A percentile compares a stretch with the other conserved stretches of the same genome.
Conservation (phyloP, 768 basidiomycete species). For the Agaricus sinodeliciosus region DNA sequence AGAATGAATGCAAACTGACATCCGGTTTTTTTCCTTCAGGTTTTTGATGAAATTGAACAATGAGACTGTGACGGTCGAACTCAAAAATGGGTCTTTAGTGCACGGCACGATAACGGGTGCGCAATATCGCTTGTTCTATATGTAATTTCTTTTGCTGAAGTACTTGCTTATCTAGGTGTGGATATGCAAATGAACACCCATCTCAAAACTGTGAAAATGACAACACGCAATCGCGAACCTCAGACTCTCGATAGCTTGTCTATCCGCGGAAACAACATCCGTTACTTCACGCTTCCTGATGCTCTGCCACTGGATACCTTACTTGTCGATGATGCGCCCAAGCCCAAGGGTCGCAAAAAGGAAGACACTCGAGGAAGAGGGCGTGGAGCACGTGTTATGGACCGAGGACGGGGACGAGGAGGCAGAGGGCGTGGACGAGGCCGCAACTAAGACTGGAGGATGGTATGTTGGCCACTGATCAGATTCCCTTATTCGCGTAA, state of each 20-base stretch:
- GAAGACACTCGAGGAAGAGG: conserved; percentile 71
- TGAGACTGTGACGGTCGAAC: conserved; percentile 96
- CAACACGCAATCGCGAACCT: conserved; percentile 86
- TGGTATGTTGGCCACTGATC: conserved; percentile 12
- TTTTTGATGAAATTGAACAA: conserved; percentile 99
- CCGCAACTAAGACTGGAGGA: conserved; percentile 13
- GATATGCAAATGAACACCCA: conserved; percentile 99
- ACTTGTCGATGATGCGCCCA: conserved; percentile 95
- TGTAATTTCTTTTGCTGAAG: background rate
- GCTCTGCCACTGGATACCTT: conserved; percentile 94
- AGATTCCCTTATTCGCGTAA: background rate
- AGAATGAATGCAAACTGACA: conserved; percentile 1
- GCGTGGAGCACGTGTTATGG: conserved; percentile 38
- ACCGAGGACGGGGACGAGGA: conserved; percentile 39
- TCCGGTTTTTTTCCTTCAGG: conserved; percentile 31
- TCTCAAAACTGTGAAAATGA: conserved; percentile 96
- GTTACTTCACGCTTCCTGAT: conserved; percentile 97
- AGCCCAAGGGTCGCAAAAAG: conserved; percentile 91
- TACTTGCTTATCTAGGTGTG: conserved; percentile 53
- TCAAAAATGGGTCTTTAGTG: conserved; percentile 94
- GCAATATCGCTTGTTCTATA: conserved; percentile 17
- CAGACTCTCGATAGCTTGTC: conserved; percentile 83
- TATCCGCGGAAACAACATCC: conserved; percentile 94
- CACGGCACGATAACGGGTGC: conserved; percentile 96
- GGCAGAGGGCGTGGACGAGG: conserved; percentile 34